Base-by-base conservation (phyloP, 2,329 filamentous ascomycete species). In the Xylariaceae sp. region DNA sequence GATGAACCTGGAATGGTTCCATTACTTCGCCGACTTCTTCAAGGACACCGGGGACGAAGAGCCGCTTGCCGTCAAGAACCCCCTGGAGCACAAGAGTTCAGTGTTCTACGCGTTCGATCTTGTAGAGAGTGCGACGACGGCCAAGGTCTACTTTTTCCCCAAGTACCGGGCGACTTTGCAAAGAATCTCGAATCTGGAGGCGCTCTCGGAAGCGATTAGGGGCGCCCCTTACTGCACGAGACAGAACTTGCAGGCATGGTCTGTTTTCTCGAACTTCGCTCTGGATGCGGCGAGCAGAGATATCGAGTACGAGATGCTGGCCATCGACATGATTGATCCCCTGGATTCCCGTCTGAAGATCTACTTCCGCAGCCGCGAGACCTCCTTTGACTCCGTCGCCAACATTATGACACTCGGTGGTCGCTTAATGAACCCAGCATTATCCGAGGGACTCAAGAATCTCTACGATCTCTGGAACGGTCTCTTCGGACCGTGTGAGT, bases 31-130 rank as follows among this genome's bases (percentile, higher is more conserved):
- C 17, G 34, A 51, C 10, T 51, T 54, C 47, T 51, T 58, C 35
- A 18, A 39, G 1, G 45, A 17, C 23, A 18, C 37, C 30, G 34
- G 13, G 10, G 11, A 48, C 11, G 4, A 5, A 4, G 17, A 51
- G 17, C 17, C 9, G 9, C 37, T 41, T 1, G 13, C 17, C 2
- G 34, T 5, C 1, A 34, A 18, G 11, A 48, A 39, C 11, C 1
- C 39, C 15, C 10, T 17, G 10, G 58, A 60, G 7, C 61, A 62
- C 53, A 51, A 53, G 2, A 10, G 54, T 1, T 58, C 55, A 5
- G 51, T 60, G 44, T 62, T 62, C 52, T 62, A 60, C 9, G 61
- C 52, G 0, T 62, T 62, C 30, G 61, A 62, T 51, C 49, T 62
- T 4, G 53, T 44, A 10, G 58, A 56, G 2, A 11, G 5, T 11